Evolutionary conservation across 345 rosid species (phyloP).

Genomic region (Rhizophora apiculata): DNA sequence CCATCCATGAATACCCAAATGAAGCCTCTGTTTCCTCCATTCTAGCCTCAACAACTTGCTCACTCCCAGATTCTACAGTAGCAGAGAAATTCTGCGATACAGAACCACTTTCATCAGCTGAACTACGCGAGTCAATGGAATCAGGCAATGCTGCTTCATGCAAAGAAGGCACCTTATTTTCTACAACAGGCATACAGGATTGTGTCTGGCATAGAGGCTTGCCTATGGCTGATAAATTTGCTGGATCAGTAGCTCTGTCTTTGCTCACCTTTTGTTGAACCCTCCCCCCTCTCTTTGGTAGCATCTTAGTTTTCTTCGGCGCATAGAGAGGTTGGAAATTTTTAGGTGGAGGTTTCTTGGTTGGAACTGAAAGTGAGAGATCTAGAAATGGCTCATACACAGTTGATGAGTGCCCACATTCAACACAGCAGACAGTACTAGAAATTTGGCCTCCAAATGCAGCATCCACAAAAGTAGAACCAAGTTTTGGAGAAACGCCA

Average conservation of each 20-base stretch:
- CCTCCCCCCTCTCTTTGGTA: slow-evolving; percentile 57
- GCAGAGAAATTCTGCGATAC: slow-evolving; percentile 28
- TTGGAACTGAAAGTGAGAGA: slow-evolving; percentile 88
- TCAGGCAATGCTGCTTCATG: slow-evolving; percentile 26
- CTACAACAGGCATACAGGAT: slow-evolving; percentile 20
- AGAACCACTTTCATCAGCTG: slow-evolving; percentile 24
- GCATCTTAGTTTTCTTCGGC: slow-evolving; percentile 64
- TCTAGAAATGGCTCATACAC: slow-evolving; percentile 89
- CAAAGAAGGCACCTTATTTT: slow-evolving; percentile 23
- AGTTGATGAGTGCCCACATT: slow-evolving; percentile 84
- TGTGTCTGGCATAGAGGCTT: slow-evolving; percentile 22
- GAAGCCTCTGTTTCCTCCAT: slow-evolving; percentile 26
- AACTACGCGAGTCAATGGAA: slow-evolving; percentile 22
- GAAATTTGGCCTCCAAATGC: slow-evolving; percentile 85
- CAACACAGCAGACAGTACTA: slow-evolving; percentile 80
- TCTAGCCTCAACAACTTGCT: slow-evolving; percentile 33
- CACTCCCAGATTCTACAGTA: slow-evolving; percentile 27
- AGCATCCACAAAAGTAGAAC: slow-evolving; percentile 63
- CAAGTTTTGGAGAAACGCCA: slow-evolving; percentile 32
- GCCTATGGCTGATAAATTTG: slow-evolving; percentile 23
- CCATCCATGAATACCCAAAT: slow-evolving; percentile 41
- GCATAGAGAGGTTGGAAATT: slow-evolving; percentile 51
- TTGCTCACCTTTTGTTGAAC: slow-evolving; percentile 44
- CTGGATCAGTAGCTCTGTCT: slow-evolving; percentile 35
- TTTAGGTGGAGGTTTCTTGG: slow-evolving; percentile 67